Conservation (phyloP, 1,139 yeast species). For the Hyphopichia pseudoburtonii region DNA sequence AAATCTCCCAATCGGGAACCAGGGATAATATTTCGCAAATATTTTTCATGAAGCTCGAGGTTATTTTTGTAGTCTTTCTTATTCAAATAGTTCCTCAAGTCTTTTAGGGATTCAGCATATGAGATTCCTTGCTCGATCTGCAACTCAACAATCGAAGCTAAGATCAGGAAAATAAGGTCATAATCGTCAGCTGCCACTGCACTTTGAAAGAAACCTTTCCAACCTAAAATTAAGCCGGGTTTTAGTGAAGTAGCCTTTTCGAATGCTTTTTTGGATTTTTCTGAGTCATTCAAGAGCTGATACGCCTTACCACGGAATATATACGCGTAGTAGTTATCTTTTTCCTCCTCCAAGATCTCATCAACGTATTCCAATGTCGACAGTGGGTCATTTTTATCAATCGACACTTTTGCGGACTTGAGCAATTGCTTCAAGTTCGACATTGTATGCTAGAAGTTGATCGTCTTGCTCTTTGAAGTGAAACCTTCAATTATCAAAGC, state of each 20-base stretch:
- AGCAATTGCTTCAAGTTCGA: slow-evolving; percentile 36
- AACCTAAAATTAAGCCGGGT: slow-evolving; percentile 60
- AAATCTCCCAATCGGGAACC: slow-evolving; percentile 59
- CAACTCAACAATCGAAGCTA: slow-evolving; percentile 23
- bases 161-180: slow-evolving; percentile 47
- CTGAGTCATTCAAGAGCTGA: slow-evolving; percentile 39
- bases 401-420: slow-evolving; percentile 60
- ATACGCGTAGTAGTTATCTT: slow-evolving; percentile 61
- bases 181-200: slow-evolving; percentile 38
- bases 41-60: slow-evolving; percentile 39
- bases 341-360: slow-evolving; percentile 55
- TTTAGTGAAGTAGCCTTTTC: slow-evolving; percentile 55
- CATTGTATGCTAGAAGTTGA: too few species aligned
- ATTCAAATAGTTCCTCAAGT: slow-evolving; percentile 45
- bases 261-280: slow-evolving; percentile 52
- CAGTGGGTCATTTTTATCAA: slow-evolving; percentile 58
- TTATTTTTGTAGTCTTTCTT: slow-evolving; percentile 30
- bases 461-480: too few species aligned
- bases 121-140: slow-evolving; percentile 34
- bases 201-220: slow-evolving; percentile 73
- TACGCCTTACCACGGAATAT: slow-evolving; percentile 63
- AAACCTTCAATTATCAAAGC: neutral
- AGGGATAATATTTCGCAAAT: slow-evolving; percentile 59
- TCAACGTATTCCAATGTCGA: slow-evolving; percentile 53
- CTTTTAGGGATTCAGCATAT: slow-evolving; percentile 47